Conservation (phyloP, 1,284 basidiomycete genomes). For the Cronartium quercuum region DNA sequence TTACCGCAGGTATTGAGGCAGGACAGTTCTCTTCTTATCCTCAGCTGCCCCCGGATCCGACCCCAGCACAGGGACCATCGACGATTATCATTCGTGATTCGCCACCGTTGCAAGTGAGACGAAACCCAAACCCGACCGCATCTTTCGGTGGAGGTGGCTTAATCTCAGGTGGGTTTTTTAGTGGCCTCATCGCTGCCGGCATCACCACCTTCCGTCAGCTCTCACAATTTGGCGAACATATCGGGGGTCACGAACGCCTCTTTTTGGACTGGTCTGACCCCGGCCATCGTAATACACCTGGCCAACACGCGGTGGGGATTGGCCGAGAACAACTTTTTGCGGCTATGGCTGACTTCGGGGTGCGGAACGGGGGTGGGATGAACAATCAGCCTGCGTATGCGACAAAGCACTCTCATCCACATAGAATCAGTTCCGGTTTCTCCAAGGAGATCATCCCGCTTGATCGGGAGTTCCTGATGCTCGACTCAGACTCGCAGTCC, state of each 20-base stretch:
- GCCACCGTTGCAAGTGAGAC: slow-evolving; percentile 6
- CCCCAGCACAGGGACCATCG: slow-evolving; percentile 20
- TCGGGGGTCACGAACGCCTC: slow-evolving; percentile 3
- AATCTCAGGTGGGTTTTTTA: slow-evolving; percentile 21
- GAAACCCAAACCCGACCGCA: neutral
- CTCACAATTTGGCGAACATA: neutral
- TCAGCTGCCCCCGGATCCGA: neutral
- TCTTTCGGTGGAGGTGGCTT: slow-evolving; percentile 21
- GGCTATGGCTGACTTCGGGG: neutral
- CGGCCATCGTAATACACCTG: neutral
- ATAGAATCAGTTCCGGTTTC: slow-evolving; percentile 22
- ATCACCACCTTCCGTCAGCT: neutral
- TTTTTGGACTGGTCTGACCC: neutral
- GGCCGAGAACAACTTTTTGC: neutral
- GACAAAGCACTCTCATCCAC: slow-evolving; percentile 25
- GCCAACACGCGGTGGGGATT: neutral
- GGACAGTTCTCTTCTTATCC: neutral
- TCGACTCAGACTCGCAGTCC: slow-evolving; percentile 11
- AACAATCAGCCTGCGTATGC: neutral
- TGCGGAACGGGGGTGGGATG: neutral
- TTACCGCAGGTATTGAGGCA: neutral
- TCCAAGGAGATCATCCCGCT: slow-evolving; percentile 36
- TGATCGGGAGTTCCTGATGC: slow-evolving; percentile 21
- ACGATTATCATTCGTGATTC: slow-evolving; percentile 13
- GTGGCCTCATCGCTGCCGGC: slow-evolving; percentile 14